phyloP scores from a whole-genome alignment of 805 yeast species.

The Candida sakaeoensis region DNA sequence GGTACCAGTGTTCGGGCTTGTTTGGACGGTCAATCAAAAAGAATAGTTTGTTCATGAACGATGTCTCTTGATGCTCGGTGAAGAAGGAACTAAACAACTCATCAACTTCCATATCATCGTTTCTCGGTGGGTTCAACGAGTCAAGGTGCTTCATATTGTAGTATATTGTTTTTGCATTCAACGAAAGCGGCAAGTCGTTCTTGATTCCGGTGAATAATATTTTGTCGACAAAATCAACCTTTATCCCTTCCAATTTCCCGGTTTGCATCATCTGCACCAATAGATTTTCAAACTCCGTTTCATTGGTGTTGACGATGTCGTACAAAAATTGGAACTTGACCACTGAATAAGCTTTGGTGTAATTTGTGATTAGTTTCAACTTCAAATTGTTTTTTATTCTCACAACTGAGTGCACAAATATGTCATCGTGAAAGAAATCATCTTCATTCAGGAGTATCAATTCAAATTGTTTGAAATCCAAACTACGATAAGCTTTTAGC shows the following conservation, averaged over 20 bases:
- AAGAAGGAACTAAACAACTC: neutral
- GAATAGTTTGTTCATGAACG: slow-evolving; percentile 7
- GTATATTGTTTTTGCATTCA: slow-evolving; percentile 14
- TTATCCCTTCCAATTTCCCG: slow-evolving; percentile 26
- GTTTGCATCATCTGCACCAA: slow-evolving; percentile 24
- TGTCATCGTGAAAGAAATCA: slow-evolving; percentile 25
- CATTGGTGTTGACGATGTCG: slow-evolving; percentile 16
- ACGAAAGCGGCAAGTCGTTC: slow-evolving; percentile 3
- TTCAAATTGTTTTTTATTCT: slow-evolving; percentile 28
- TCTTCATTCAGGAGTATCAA: slow-evolving; percentile 16
- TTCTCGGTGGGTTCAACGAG: slow-evolving; percentile 10
- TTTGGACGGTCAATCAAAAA: slow-evolving; percentile 7
- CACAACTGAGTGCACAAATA: slow-evolving; percentile 24
- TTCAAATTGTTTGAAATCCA: slow-evolving; percentile 21
- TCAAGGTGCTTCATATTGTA: slow-evolving; percentile 22
- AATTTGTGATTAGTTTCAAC: slow-evolving; percentile 26
- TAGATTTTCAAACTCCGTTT: slow-evolving; percentile 23
- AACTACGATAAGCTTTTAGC: slow-evolving; percentile 28
- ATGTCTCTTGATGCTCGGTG: slow-evolving; percentile 1
- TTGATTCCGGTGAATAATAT: slow-evolving; percentile 2
- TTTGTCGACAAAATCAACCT: slow-evolving; percentile 27
- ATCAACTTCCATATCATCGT: slow-evolving; percentile 17
- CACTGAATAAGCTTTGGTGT: slow-evolving; percentile 27
- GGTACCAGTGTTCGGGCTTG: slow-evolving; percentile 6
- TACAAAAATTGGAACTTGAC: slow-evolving; percentile 26